Evolutionary conservation across 352 stramenopile genomes (phyloP).

Genomic region (Globisporangium yorkense): DNA sequence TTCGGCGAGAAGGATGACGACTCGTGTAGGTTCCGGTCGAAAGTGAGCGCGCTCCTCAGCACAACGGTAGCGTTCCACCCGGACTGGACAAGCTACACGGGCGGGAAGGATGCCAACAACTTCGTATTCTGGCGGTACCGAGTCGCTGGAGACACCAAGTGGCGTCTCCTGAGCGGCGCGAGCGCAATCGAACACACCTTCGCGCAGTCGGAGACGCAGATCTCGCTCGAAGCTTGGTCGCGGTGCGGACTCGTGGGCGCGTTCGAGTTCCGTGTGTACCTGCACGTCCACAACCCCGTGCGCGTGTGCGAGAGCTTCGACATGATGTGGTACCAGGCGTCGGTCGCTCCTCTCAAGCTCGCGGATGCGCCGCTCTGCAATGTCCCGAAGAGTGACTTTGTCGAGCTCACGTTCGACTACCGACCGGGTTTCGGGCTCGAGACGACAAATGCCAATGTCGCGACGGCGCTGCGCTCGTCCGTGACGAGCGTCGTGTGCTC

Average conservation of each 20-base stretch:
- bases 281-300: slow-evolving; percentile 25
- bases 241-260: slow-evolving; percentile 24
- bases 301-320: slow-evolving; percentile 29
- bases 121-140: slow-evolving; percentile 19
- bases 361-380: slow-evolving; percentile 19
- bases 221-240: slow-evolving; percentile 29
- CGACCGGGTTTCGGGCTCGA: slow-evolving; percentile 18
- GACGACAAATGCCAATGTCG: background rate
- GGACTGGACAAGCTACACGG: background rate
- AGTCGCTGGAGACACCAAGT: slow-evolving; percentile 5
- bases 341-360: background rate
- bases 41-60: slow-evolving; percentile 5
- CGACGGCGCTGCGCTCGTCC: background rate
- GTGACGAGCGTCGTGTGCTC: slow-evolving; percentile 6
- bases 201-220: slow-evolving; percentile 3
- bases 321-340: slow-evolving; percentile 40
- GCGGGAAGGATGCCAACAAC: slow-evolving; percentile 6
- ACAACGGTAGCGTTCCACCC: slow-evolving; percentile 6
- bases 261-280: slow-evolving; percentile 26
- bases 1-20: slow-evolving; percentile 5
- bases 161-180: slow-evolving; percentile 7
- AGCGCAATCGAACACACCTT: slow-evolving; percentile 11
- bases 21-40: slow-evolving; percentile 5
- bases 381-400: slow-evolving; percentile 33
- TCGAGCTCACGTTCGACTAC: slow-evolving; percentile 44